These are phyloP conservation scores for Babesia sp. DNA, from an alignment of 169 alveolate genomes.

Conservation along the genomic window DNA sequence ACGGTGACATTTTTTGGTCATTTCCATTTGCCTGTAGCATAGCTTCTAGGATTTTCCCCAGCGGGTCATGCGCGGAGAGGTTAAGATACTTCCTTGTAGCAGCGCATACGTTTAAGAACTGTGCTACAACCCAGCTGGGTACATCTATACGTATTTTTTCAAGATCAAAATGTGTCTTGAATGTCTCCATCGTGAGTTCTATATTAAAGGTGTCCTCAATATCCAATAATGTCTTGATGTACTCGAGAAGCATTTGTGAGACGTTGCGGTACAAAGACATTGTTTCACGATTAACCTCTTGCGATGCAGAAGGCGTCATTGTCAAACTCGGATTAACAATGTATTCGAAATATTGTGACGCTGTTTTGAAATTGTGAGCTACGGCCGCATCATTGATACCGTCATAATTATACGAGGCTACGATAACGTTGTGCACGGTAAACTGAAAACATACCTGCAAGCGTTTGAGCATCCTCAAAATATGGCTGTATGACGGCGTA, in stretches of 20 bases:
- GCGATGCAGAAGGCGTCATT: constrained; percentile 35
- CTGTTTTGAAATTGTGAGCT: constrained; percentile 11
- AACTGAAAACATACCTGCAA: constrained; percentile 58
- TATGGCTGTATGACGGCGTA: constrained; percentile 56
- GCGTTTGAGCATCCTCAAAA: constrained; percentile 36
- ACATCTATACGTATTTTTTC: constrained; percentile 32
- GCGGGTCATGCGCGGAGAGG: constrained; percentile 77
- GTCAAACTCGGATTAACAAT: constrained; percentile 57
- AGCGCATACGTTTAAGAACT: constrained; percentile 44
- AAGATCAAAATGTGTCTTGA: constrained; percentile 58
- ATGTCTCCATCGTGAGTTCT: constrained; percentile 62
- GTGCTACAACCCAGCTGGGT: constrained; percentile 37
- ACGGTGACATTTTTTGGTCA: not conserved
- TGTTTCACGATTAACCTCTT: constrained; percentile 26
- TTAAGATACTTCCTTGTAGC: constrained; percentile 42
- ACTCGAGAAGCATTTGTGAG: constrained; percentile 55
- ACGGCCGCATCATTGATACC: constrained; percentile 15
- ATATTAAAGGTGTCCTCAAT: constrained; percentile 59
- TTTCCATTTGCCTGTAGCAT: constrained; percentile 9
- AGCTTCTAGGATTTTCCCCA: constrained; percentile 43
- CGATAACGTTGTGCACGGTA: no score
- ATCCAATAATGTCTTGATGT: constrained; percentile 41
- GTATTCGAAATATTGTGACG: constrained; percentile 48
- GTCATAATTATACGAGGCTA: constrained; percentile 28
- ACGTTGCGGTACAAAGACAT: constrained; percentile 57